Evolutionary conservation across 1,139 yeast species (phyloP), one percentile per base, ranked within the genome.

Genomic region (Petasospora rhodanensis): DNA sequence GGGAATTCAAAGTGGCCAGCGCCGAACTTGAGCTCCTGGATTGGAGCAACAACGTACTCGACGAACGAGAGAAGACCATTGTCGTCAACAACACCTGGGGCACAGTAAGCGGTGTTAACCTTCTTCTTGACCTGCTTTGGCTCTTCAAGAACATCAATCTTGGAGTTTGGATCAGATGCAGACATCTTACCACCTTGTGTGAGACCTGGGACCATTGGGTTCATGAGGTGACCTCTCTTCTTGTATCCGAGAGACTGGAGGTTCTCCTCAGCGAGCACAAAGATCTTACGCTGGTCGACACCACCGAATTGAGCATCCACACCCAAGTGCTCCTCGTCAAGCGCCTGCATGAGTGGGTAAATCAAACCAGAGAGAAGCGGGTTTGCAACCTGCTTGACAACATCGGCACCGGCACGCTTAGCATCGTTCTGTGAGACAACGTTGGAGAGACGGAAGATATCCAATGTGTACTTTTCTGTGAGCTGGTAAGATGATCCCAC

Each of bases 361-460:
- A 93, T 85, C 59, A 93, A 74, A 5, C 98, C 98, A 21, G 94
- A 80, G 44, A 93, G 73, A 47, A 89, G 73, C 22, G 98, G 98
- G 61, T 87, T 87, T 28, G 86, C 79, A 34, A 89, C 96, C 66
- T 93, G 98, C 61, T 93, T 93, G 44, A 93, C 99, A 38, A 93
- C 99, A 62, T 93, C 99, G 11, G 99, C 98, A 57, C 99, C 99
- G 2, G 99, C 99, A 61, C 98, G 79, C 67, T 86, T 86, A 47
- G 97, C 96, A 56, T 89, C 97, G 57, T 91, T 89, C 63, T 85
- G 96, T 16, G 95, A 79, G 18, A 85, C 95, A 28, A 68, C 61
- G 58, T 91, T 89, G 28, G 93, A 73, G 55, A 91, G 61, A 58
- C 77, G 77, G 73, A 87, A 93, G 32, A 91, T 64, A 54, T 93